Base-by-base conservation (phyloP, 768 basidiomycete species). In the Rhodosporidiobolus sp. region DNA sequence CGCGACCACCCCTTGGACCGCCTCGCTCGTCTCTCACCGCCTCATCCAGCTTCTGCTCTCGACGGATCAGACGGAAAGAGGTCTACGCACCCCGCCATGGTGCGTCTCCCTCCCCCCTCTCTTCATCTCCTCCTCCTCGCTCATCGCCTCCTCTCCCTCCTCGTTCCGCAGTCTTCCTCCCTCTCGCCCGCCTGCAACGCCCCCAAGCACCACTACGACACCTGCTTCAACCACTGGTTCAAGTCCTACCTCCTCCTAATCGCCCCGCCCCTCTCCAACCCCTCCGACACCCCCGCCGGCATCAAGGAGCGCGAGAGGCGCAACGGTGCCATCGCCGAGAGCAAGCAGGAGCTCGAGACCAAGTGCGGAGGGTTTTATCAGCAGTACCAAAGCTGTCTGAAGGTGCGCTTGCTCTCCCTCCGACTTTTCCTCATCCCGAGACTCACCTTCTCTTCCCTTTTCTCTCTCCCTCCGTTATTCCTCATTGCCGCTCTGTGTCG, bases 151-250 rank as follows among this genome's bases (percentile, higher is more conserved):
- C 26, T 3, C 12, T 16, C 17, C 34, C 16, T 26, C 14, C 35
- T 17, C 1, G n/a, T 12, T 20, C 34, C 78, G 6, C 65, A 76
- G 74, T n/a, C 70, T 1, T 76, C 74, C 72, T 94, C 92, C 68
- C 86, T 97, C 32, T 87, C 90, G 2, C 83, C 87, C 16, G 86
- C 88, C 83, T 98, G 95, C 82, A 96, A 94, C 10, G 89, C 90
- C 0, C 85, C 95, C 69, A 97, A 98, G 81, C 87, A 87, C 63
- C 83, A 87, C 66, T 98, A 96, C 80, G 94, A 98, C 81, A 84
- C 90, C 0, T 98, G 94, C 84, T 98, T 98, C 83, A 96, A 96
- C 78, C 87, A 90, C 14, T 97, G 94, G 95, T 94, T 99, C 77
- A 94, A 96, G 81, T 92, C 91, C 19, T 99, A 97, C 80, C 87